A percentile compares a stretch with the other conserved stretches of the same genome.
phyloP scores from a whole-genome alignment of 2,329 filamentous ascomycete species.

The Didymella lethalis region DNA sequence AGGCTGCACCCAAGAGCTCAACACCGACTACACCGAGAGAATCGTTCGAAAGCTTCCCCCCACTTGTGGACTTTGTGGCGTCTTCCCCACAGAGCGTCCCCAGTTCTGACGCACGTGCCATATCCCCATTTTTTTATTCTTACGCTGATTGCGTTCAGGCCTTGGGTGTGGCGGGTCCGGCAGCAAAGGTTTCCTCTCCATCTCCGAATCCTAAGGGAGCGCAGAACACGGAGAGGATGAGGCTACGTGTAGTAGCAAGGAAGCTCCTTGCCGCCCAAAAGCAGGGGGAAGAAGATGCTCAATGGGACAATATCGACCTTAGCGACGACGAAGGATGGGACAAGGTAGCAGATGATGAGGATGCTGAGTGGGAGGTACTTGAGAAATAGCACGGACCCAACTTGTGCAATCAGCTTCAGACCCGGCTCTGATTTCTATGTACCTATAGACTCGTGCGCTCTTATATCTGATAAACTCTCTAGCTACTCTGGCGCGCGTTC shows the following conservation, averaged over 20 bases:
- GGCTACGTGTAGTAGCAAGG: not conserved
- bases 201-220: not conserved
- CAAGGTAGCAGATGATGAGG: slow-evolving; percentile 1
- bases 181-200: not conserved
- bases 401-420: no score
- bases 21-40: not conserved
- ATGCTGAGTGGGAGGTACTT: slow-evolving; percentile 14
- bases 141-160: not conserved
- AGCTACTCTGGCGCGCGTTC: not conserved
- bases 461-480: no score
- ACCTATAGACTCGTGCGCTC: no score
- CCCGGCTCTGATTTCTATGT: no score
- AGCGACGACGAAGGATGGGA: slow-evolving; percentile 19
- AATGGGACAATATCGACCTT: slow-evolving; percentile 10
- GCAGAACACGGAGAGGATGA: not conserved
- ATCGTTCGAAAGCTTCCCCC: not conserved
- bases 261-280: not conserved
- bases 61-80: not conserved
- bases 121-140: not conserved
- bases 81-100: not conserved
- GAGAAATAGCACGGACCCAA: not conserved
- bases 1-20: not conserved
- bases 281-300: not conserved
- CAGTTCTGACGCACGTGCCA: not conserved
- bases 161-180: not conserved